Conservation (phyloP, 306 rosid species). For the Rubus idaeus region DNA sequence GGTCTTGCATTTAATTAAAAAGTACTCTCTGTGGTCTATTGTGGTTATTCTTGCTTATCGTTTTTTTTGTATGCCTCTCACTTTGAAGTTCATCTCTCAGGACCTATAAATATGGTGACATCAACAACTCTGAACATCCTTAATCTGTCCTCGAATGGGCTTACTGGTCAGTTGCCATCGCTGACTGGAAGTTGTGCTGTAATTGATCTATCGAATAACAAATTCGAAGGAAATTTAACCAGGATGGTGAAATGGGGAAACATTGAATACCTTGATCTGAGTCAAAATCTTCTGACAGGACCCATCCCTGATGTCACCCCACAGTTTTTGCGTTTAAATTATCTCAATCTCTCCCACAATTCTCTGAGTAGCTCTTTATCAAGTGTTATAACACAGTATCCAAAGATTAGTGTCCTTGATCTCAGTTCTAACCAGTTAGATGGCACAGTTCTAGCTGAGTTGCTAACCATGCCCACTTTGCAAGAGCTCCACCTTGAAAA, state of each 20-base stretch:
- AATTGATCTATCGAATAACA: constrained; percentile 88
- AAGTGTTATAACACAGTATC: constrained; percentile 65
- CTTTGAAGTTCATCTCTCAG: constrained; percentile 50
- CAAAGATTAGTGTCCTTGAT: constrained; percentile 83
- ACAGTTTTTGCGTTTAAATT: constrained; percentile 75
- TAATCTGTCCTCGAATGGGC: constrained; percentile 76
- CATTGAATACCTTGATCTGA: constrained; percentile 84
- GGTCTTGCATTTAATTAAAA: constrained; percentile 11
- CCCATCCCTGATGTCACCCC: constrained; percentile 76
- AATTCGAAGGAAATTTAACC: constrained; percentile 72
- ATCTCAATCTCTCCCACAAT: constrained; percentile 77
- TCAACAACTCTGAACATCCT: constrained; percentile 65
- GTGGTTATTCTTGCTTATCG: neutral
- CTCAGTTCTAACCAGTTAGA: constrained; percentile 75
- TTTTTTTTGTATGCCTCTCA: constrained; percentile 28
- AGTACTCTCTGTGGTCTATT: constrained; percentile 6
- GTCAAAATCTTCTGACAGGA: constrained; percentile 74
- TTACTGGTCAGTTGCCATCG: constrained; percentile 73
- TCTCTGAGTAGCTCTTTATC: constrained; percentile 64
- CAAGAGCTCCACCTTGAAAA: constrained; percentile 78
- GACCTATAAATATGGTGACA: constrained; percentile 66
- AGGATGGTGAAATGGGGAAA: constrained; percentile 91
- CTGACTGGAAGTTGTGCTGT: constrained; percentile 89
- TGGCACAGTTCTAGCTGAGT: constrained; percentile 57
- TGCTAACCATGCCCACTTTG: constrained; percentile 68